Conservation (phyloP, 2,329 filamentous ascomycete species). For the Sporothrix pallida region DNA sequence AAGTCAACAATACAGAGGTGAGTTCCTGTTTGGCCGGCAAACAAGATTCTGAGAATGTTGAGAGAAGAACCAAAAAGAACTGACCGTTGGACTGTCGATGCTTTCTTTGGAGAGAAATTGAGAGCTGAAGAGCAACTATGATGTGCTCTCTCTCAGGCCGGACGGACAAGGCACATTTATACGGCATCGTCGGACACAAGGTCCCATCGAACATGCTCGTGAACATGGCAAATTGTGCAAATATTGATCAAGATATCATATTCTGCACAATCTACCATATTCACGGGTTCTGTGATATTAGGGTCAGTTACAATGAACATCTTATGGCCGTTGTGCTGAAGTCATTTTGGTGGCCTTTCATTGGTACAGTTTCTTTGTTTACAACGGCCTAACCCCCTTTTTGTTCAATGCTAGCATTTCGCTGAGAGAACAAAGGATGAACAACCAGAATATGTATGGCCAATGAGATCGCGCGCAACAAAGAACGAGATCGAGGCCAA, state of each 20-base stretch:
- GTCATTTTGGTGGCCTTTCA: not conserved
- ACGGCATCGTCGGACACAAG: not conserved
- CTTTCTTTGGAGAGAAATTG: not conserved
- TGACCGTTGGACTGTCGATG: not conserved
- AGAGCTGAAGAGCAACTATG: not conserved
- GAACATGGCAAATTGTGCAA: not conserved
- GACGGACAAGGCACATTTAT: not conserved
- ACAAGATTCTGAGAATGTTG: not conserved
- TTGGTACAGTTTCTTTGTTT: not conserved
- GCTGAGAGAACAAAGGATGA: not conserved
- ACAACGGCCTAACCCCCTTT: conserved; percentile 13
- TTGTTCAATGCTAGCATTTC: not conserved
- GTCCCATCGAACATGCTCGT: not conserved
- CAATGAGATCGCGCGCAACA: not conserved
- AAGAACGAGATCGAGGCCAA: not conserved
- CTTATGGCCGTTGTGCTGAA: not conserved
- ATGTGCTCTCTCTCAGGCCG: not conserved
- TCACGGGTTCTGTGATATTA: not conserved
- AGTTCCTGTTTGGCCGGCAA: not conserved
- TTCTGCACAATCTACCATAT: too few species aligned
- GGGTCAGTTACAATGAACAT: not conserved
- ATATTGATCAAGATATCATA: too few species aligned
- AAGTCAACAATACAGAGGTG: not conserved
- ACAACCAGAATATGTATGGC: not conserved
- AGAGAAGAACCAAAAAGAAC: not conserved